These are phyloP conservation scores for Umbellularia californica DNA, from an alignment of 164 flowering plant species.

Conservation along the genomic window DNA sequence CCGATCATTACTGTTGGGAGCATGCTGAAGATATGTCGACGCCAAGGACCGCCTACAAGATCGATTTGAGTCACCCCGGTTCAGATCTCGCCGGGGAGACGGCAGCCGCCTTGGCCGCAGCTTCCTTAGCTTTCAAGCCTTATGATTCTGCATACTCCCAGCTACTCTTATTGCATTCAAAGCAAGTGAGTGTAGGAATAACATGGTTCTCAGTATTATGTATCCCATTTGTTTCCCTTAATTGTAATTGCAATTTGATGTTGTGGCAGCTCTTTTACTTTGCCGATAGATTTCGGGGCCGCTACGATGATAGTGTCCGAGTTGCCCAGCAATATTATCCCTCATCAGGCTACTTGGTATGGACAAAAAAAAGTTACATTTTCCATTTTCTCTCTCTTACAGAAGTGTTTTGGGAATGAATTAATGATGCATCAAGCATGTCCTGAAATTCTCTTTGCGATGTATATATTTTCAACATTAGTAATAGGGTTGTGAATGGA, in stretches of 20 bases:
- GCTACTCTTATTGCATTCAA: constrained; percentile 51
- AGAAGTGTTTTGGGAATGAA: neutral
- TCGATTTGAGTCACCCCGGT: constrained; percentile 57
- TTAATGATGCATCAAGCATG: too few relatives aligned
- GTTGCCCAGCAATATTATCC: constrained; percentile 49
- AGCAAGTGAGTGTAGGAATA: constrained; percentile 37
- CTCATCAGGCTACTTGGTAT: constrained; percentile 72
- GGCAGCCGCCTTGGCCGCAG: constrained; percentile 86
- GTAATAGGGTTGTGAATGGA: too few relatives aligned
- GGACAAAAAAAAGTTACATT: constrained; percentile 5
- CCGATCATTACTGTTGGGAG: constrained; percentile 84
- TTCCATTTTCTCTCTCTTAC: neutral
- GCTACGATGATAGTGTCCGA: constrained; percentile 55
- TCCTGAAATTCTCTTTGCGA: too few relatives aligned
- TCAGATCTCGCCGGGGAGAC: constrained; percentile 85
- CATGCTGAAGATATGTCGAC: constrained; percentile 84
- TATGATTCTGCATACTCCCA: constrained; percentile 52
- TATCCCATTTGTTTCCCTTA: neutral
- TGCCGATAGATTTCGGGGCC: constrained; percentile 70
- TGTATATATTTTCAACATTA: too few relatives aligned
- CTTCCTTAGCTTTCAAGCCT: constrained; percentile 62
- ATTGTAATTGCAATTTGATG: neutral
- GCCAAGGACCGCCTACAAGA: constrained; percentile 59
- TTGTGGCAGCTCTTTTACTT: constrained; percentile 71
- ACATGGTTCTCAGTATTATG: neutral